Evolutionary conservation across 2,329 filamentous ascomycete genomes (phyloP).

Genomic region (Exophiala bonariae): DNA sequence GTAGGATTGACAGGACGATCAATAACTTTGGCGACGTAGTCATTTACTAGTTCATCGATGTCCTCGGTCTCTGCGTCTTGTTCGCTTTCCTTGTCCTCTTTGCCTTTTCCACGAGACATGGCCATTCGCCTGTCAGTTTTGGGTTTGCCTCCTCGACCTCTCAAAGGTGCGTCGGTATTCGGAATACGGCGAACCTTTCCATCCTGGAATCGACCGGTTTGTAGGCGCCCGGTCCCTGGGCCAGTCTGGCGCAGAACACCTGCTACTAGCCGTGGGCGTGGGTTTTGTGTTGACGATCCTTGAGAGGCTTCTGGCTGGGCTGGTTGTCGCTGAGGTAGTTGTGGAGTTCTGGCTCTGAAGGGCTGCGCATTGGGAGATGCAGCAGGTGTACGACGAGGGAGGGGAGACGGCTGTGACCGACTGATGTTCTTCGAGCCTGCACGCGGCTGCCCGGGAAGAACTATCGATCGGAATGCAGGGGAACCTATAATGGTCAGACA

Average conservation of each 20-base stretch:
- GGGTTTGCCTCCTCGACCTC: not conserved
- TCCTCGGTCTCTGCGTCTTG: not conserved
- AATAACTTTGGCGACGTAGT: constrained; percentile 20
- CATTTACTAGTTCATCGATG: constrained; percentile 7
- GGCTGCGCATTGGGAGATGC: not conserved
- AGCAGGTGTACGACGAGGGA: not conserved
- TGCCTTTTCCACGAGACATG: not conserved
- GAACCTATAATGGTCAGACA: not conserved
- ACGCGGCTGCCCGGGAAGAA: not conserved
- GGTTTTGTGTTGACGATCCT: not conserved
- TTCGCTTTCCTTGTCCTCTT: constrained; percentile 2
- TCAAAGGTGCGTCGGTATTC: not conserved
- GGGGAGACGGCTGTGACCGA: too few relatives aligned
- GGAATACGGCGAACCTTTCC: not conserved
- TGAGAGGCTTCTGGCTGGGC: not conserved
- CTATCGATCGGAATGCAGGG: too few relatives aligned
- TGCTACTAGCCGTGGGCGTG: not conserved
- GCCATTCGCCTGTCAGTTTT: not conserved
- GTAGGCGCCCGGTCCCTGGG: not conserved
- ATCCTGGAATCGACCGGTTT: not conserved
- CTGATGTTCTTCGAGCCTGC: not conserved
- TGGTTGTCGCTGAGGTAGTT: not conserved
- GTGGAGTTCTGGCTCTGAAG: not conserved
- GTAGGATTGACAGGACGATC: constrained; percentile 26
- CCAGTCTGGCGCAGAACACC: not conserved